Percentiles rank a stretch among this genome's conserved stretches.
phyloP scores from a whole-genome alignment of 2,329 filamentous ascomycete genomes.

The Graphiopsis chlorocephala region DNA sequence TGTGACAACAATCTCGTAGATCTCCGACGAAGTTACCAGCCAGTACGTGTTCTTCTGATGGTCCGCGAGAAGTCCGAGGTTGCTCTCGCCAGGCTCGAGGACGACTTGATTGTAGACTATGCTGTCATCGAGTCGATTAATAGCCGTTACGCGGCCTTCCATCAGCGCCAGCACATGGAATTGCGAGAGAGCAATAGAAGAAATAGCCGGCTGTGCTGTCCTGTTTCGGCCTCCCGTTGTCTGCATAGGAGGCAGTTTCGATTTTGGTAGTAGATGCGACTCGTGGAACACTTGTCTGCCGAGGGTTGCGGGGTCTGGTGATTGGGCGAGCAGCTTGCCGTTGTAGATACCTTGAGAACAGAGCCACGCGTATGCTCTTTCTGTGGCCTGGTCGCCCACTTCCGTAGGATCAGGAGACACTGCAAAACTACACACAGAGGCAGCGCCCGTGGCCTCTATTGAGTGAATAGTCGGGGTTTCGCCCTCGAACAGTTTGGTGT shows the following conservation, averaged over 20 bases:
- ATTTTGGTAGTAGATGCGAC: constrained; percentile 71
- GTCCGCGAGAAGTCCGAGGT: constrained; percentile 83
- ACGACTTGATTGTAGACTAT: constrained; percentile 86
- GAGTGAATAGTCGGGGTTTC: constrained; percentile 79
- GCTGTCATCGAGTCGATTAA: constrained; percentile 82
- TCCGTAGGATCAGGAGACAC: constrained; percentile 67
- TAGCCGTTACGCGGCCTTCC: constrained; percentile 76
- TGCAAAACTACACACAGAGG: constrained; percentile 60
- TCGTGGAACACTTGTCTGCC: constrained; percentile 74
- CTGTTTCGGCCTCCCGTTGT: constrained; percentile 63
- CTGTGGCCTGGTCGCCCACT: constrained; percentile 35
- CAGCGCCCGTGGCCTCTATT: constrained; percentile 58
- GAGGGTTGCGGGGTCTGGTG: constrained; percentile 61
- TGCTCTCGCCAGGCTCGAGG: constrained; percentile 72
- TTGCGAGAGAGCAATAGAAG: constrained; percentile 80
- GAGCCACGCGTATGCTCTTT: constrained; percentile 86
- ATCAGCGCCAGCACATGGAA: constrained; percentile 88
- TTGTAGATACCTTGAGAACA: constrained; percentile 83
- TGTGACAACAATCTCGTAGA: constrained; percentile 87
- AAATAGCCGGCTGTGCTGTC: constrained; percentile 67
- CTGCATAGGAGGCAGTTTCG: constrained; percentile 69
- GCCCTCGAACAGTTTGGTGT: constrained; percentile 80
- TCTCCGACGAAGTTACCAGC: constrained; percentile 87
- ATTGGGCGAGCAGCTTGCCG: constrained; percentile 64
- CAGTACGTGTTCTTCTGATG: constrained; percentile 95